phyloP scores from a whole-genome alignment of 2,329 filamentous ascomycete genomes.

The Calonectria naviculata region DNA sequence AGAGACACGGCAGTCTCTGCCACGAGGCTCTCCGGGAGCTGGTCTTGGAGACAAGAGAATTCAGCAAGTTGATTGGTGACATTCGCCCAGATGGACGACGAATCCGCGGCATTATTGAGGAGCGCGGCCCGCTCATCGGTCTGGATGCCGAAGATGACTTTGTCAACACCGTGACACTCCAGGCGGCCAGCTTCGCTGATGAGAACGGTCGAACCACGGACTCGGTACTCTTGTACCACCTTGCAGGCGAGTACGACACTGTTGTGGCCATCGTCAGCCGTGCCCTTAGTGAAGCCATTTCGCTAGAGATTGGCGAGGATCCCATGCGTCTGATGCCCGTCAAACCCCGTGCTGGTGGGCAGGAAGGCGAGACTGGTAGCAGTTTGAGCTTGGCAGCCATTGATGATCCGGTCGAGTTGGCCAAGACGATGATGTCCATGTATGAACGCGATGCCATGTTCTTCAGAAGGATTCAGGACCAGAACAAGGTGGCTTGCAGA shows the following conservation, averaged over 20 bases:
- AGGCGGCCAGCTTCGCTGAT: slow-evolving; percentile 92
- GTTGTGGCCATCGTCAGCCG: slow-evolving; percentile 93
- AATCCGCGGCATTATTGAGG: slow-evolving; percentile 88
- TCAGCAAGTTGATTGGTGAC: slow-evolving; percentile 92
- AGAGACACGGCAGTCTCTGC: slow-evolving; percentile 83
- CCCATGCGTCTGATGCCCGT: slow-evolving; percentile 82
- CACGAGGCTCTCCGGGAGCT: slow-evolving; percentile 94
- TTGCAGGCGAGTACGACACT: slow-evolving; percentile 94
- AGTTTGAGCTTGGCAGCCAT: slow-evolving; percentile 71
- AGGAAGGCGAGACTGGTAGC: slow-evolving; percentile 57
- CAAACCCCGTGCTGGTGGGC: slow-evolving; percentile 71
- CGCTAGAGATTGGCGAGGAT: slow-evolving; percentile 86
- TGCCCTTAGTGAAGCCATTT: slow-evolving; percentile 88
- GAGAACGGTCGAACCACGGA: slow-evolving; percentile 95
- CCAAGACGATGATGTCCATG: slow-evolving; percentile 71
- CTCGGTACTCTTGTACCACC: slow-evolving; percentile 92
- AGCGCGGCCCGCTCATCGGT: slow-evolving; percentile 83
- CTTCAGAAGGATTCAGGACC: slow-evolving; percentile 66
- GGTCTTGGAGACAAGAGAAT: slow-evolving; percentile 96
- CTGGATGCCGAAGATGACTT: slow-evolving; percentile 85
- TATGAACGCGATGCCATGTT: slow-evolving; percentile 72
- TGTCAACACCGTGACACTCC: slow-evolving; percentile 89
- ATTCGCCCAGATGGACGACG: slow-evolving; percentile 87
- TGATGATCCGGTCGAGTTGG: slow-evolving; percentile 70
- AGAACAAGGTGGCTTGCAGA: slow-evolving; percentile 67